A percentile compares a stretch with the other conserved stretches of the same genome.
These are phyloP conservation scores for Suillus discolor DNA, from an alignment of 768 basidiomycete genomes.

Conservation along the genomic window DNA sequence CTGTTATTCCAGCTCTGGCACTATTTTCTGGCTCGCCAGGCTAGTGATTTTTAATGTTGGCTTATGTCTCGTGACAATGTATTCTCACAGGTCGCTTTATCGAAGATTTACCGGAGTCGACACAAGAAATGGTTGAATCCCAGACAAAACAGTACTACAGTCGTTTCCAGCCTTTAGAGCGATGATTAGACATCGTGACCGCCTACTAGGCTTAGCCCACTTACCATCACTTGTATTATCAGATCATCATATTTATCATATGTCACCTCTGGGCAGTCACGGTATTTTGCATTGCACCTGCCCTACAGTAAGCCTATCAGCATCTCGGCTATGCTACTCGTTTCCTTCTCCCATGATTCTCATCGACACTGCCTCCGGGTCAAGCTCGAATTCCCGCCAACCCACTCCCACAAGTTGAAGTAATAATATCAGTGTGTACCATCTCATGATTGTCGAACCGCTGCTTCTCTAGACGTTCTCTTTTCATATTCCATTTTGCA, in stretches of 20 bases:
- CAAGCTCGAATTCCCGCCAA: background rate
- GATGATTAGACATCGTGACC: conserved; percentile 18
- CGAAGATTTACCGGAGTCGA: conserved; percentile 89
- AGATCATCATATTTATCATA: conserved; percentile 7
- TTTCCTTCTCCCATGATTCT: background rate
- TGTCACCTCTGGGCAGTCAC: background rate
- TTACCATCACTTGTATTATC: conserved; percentile 9
- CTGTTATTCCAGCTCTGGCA: conserved; percentile 87
- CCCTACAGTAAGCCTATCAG: background rate
- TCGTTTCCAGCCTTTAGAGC: conserved; percentile 70
- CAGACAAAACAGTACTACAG: conserved; percentile 85
- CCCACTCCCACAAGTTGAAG: background rate
- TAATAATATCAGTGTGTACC: background rate
- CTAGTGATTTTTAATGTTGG: conserved; percentile 32
- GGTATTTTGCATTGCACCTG: background rate
- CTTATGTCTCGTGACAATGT: conserved; percentile 4
- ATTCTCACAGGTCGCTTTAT: conserved; percentile 65
- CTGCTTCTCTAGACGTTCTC: conserved; percentile 20
- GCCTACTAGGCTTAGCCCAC: background rate
- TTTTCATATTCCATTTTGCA: conserved; percentile 45
- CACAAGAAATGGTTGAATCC: conserved; percentile 88
- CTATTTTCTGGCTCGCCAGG: conserved; percentile 91
- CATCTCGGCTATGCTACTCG: background rate
- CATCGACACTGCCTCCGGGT: background rate
- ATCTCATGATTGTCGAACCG: conserved; percentile 15